Percentiles rank a stretch among this genome's conserved stretches.
Conservation (phyloP, 2,329 filamentous ascomycete genomes). For the Rhinocladiella mackenziei region DNA sequence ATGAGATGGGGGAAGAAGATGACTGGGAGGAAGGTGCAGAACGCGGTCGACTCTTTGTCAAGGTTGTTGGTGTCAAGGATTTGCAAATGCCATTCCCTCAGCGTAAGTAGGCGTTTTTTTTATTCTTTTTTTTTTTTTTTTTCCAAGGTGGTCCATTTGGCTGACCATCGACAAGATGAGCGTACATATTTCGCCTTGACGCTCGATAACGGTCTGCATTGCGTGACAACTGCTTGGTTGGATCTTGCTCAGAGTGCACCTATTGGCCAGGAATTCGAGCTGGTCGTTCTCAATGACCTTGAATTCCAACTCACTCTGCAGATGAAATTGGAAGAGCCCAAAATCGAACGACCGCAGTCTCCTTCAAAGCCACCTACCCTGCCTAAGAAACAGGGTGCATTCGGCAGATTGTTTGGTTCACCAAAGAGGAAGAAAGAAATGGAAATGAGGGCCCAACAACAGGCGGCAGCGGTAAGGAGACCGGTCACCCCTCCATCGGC, state of each 20-base stretch:
- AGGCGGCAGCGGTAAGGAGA: conserved; percentile 62
- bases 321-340: conserved; percentile 83
- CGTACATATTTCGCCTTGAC: conserved; percentile 92
- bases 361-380: conserved; percentile 48
- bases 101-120: conserved; percentile 62
- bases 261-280: conserved; percentile 96
- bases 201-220: conserved; percentile 96
- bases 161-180: conserved; percentile 60
- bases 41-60: conserved; percentile 88
- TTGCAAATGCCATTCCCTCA: conserved; percentile 85
- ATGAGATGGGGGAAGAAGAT: conserved; percentile 55
- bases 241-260: conserved; percentile 88
- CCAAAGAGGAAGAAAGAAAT: conserved; percentile 96
- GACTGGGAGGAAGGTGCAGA: conserved; percentile 73
- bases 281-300: conserved; percentile 94
- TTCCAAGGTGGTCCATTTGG: no score
- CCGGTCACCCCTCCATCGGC: conserved; percentile 29
- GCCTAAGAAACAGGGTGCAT: conserved; percentile 73
- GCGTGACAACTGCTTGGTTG: conserved; percentile 92
- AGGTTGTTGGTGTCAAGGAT: conserved; percentile 97
- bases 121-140: not conserved
- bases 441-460: conserved; percentile 76
- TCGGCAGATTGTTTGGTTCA: conserved; percentile 87
- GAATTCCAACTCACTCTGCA: conserved; percentile 97
- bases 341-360: conserved; percentile 45